A percentile compares a stretch with the other conserved stretches of the same genome.
phyloP scores from a whole-genome alignment of 495 filamentous ascomycete species.

The Penicillium waksmanii region DNA sequence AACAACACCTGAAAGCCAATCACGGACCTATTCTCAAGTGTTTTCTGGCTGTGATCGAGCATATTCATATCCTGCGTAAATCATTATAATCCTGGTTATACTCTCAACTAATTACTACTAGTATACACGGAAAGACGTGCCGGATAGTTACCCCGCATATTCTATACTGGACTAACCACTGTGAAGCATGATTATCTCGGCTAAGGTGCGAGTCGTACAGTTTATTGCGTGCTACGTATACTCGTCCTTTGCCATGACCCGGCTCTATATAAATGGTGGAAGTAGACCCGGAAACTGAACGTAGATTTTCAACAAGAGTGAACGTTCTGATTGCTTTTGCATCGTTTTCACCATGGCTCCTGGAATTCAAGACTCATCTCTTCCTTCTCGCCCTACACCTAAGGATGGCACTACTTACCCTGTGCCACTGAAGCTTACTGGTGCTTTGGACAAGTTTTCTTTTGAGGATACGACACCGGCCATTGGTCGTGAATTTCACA shows the following conservation, averaged over 20 bases:
- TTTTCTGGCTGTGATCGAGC: neutral
- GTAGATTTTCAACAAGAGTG: neutral
- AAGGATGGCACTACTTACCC: conserved; percentile 14
- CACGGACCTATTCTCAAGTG: too few species aligned
- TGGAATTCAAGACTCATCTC: conserved; percentile 5
- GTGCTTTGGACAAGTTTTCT: conserved; percentile 56
- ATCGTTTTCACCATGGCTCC: conserved; percentile 18
- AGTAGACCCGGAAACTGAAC: neutral
- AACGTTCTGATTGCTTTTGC: neutral
- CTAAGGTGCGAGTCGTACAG: neutral
- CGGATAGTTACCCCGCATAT: too few species aligned
- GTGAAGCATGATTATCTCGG: neutral
- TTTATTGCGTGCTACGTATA: conserved; percentile 1
- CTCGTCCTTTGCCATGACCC: neutral
- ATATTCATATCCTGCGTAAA: too few species aligned
- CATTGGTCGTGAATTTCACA: conserved; percentile 29
- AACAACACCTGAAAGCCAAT: neutral
- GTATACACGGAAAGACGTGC: too few species aligned
- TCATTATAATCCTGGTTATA: too few species aligned
- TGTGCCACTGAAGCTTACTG: conserved; percentile 43
- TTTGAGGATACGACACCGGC: conserved; percentile 30
- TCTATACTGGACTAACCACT: too few species aligned
- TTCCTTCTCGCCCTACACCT: conserved; percentile 15
- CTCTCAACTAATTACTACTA: too few species aligned
- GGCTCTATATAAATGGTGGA: neutral